Percentiles rank a stretch among this genome's conserved stretches.
These are phyloP conservation scores for Tolypocladium album DNA, from an alignment of 2,329 filamentous ascomycete species.

Conservation along the genomic window DNA sequence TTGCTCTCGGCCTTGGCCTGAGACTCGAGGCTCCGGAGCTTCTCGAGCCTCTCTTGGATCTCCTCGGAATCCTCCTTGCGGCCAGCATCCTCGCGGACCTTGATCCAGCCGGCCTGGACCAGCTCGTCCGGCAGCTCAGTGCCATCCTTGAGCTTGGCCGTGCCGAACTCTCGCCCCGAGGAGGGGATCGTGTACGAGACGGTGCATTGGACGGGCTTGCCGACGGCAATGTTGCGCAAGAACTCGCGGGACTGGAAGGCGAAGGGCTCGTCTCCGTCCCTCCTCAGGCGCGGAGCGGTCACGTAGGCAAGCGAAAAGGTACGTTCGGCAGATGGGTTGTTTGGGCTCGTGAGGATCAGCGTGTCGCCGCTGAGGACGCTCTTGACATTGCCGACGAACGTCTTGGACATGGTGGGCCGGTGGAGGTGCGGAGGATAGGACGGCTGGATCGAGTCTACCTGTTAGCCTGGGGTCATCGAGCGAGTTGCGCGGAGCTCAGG, in stretches of 20 bases:
- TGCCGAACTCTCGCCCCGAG: conserved; percentile 79
- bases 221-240: conserved; percentile 71
- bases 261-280: conserved; percentile 85
- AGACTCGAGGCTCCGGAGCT: conserved; percentile 65
- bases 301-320: conserved; percentile 88
- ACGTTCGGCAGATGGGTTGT: conserved; percentile 73
- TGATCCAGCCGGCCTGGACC: conserved; percentile 83
- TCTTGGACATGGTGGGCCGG: conserved; percentile 35
- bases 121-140: conserved; percentile 69
- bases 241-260: conserved; percentile 94
- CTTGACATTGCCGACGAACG: conserved; percentile 70
- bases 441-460: conserved; percentile 2
- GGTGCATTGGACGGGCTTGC: conserved; percentile 77
- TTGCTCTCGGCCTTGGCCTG: conserved; percentile 69
- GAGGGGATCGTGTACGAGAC: conserved; percentile 81
- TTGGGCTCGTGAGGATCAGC: conserved; percentile 69
- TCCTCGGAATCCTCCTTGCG: conserved; percentile 82
- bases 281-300: conserved; percentile 72
- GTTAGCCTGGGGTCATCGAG: conserved; percentile 8
- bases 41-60: conserved; percentile 59
- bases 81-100: conserved; percentile 87
- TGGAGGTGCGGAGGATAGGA: conserved; percentile 6
- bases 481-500: not conserved
- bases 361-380: conserved; percentile 91
- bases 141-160: conserved; percentile 65